Conservation (phyloP, 163 green algal species). For the Chlamydomonas reinhardtii region DNA sequence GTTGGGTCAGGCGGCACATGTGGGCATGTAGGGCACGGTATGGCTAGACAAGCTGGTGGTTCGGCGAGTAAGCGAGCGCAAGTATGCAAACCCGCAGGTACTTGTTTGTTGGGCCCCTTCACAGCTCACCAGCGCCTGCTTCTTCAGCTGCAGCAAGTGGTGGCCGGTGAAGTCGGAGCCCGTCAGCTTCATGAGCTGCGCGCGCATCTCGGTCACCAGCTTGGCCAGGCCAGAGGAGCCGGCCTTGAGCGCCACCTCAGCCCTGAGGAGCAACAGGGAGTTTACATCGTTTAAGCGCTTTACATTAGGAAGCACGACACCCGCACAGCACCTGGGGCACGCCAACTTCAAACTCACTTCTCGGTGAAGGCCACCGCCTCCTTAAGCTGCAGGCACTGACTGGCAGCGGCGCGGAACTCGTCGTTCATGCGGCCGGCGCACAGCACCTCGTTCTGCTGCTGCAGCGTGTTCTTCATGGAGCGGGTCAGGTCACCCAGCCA, state of each 20-base stretch:
- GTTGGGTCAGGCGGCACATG: too few species aligned
- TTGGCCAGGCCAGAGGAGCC: conserved; percentile 39
- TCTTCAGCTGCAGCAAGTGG: conserved; percentile 83
- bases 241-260: conserved; percentile 68
- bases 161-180: conserved; percentile 67
- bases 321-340: too few species aligned
- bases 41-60: too few species aligned
- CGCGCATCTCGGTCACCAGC: conserved; percentile 42
- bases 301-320: too few species aligned
- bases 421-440: conserved; percentile 53
- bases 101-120: too few species aligned
- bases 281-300: neutral
- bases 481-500: conserved; percentile 63
- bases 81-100: too few species aligned
- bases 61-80: too few species aligned
- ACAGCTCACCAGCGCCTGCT: conserved; percentile 62
- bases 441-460: conserved; percentile 51
- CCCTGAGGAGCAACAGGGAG: conserved; percentile 13
- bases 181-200: conserved; percentile 74
- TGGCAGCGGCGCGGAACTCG: conserved; percentile 59
- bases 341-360: conserved; percentile 43
- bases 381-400: conserved; percentile 80
- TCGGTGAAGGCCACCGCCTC: conserved; percentile 78
- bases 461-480: conserved; percentile 67
- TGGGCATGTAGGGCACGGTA: too few species aligned